A percentile compares a stretch with the other conserved stretches of the same genome.
phyloP scores from a whole-genome alignment of 371 early-diverging fungal species.

The Lichtheimia hyalospora region DNA sequence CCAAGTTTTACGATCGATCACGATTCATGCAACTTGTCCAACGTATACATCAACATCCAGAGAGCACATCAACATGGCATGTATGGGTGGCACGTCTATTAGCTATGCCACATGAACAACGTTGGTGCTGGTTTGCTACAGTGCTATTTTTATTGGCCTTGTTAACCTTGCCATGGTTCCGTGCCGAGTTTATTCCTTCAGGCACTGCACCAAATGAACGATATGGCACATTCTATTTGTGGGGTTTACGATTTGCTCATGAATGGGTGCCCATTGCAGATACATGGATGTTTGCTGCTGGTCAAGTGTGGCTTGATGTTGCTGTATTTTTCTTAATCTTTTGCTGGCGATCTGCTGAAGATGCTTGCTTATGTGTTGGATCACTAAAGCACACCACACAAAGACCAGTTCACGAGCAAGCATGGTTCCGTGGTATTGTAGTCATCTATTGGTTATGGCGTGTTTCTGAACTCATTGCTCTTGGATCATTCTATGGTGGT shows the following conservation, averaged over 20 bases:
- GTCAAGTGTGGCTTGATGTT: constrained; percentile 44
- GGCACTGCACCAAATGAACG: constrained; percentile 36
- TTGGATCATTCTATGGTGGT: constrained; percentile 47
- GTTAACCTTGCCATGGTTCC: constrained; percentile 50
- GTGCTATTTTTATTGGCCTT: constrained; percentile 46
- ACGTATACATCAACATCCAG: constrained; percentile 4
- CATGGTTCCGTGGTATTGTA: constrained; percentile 32
- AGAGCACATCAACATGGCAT: neutral
- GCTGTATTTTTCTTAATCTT: constrained; percentile 45
- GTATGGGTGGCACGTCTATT: constrained; percentile 28
- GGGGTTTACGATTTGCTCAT: constrained; percentile 51
- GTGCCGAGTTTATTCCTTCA: constrained; percentile 57
- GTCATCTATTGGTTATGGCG: constrained; percentile 46
- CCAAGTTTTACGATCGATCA: constrained; percentile 27
- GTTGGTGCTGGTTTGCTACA: constrained; percentile 44
- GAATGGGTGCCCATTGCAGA: constrained; percentile 84
- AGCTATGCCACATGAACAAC: constrained; percentile 26
- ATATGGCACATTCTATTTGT: constrained; percentile 59
- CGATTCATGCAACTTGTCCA: neutral
- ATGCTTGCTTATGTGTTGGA: constrained; percentile 8
- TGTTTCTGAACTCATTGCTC: constrained; percentile 28
- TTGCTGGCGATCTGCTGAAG: constrained; percentile 23
- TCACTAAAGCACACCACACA: constrained; percentile 10
- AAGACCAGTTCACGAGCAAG: constrained; percentile 13
- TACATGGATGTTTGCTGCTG: constrained; percentile 70